Percentiles rank a stretch among this genome's conserved stretches.
Evolutionary conservation across 169 alveolate genomes (phyloP).

Genomic region (Amoebophrya sp.): DNA sequence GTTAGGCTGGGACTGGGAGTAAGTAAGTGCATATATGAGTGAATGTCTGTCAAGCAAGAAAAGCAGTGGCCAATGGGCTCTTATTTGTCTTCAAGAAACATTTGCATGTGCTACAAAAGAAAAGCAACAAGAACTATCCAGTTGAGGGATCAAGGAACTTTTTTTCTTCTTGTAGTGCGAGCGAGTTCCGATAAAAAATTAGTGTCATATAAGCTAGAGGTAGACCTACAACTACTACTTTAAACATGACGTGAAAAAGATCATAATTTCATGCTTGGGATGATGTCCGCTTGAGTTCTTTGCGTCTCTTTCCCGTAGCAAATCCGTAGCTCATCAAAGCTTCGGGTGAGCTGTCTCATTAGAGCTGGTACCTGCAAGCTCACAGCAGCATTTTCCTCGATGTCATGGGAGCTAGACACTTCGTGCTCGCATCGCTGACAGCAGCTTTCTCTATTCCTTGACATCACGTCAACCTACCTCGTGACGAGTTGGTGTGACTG

Average conservation of each 20-base stretch:
- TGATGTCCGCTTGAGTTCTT: neutral
- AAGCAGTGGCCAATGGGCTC: neutral
- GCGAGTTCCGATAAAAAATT: neutral
- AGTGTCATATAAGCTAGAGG: neutral
- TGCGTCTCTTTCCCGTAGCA: neutral
- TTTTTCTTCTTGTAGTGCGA: neutral
- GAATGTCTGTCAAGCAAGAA: too few species aligned
- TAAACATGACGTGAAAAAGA: neutral
- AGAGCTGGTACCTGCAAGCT: neutral
- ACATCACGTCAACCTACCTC: too few species aligned
- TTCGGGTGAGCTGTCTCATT: neutral
- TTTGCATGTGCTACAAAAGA: neutral
- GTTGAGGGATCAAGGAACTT: neutral
- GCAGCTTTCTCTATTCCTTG: too few species aligned
- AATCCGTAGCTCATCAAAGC: neutral
- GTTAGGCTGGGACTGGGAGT: neutral
- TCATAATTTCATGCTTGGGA: neutral
- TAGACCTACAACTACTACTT: neutral
- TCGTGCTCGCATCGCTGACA: too few species aligned
- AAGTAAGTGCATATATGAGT: too few species aligned
- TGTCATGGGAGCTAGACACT: too few species aligned
- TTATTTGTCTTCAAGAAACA: neutral
- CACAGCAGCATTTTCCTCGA: too few species aligned
- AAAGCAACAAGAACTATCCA: neutral
- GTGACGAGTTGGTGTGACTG: too few species aligned